These are phyloP conservation scores for Microthlaspi erraticum DNA, from an alignment of 345 rosid genomes.

Conservation along the genomic window DNA sequence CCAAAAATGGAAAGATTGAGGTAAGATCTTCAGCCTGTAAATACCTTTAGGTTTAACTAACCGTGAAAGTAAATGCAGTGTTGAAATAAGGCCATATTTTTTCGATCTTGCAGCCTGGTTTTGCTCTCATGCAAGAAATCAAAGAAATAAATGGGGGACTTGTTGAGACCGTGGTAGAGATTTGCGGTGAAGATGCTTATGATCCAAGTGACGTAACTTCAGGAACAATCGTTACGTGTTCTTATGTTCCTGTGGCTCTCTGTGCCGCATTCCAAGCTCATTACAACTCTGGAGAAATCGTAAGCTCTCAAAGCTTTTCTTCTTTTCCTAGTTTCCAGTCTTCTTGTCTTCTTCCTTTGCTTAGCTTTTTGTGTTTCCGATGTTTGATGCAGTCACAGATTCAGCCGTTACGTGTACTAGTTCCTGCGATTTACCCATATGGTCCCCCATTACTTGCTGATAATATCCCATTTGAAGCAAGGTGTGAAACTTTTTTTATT, in stretches of 20 bases:
- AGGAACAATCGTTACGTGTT: constrained; percentile 67
- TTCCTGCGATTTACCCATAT: constrained; percentile 69
- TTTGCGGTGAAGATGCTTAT: constrained; percentile 58
- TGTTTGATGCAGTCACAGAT: constrained; percentile 63
- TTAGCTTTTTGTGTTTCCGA: not conserved
- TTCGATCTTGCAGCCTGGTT: constrained; percentile 55
- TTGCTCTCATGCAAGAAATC: constrained; percentile 67
- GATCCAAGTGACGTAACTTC: constrained; percentile 52
- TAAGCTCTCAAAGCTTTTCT: constrained; percentile 35
- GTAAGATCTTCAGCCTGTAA: constrained; percentile 45
- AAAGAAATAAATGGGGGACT: constrained; percentile 68
- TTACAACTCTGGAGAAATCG: constrained; percentile 59
- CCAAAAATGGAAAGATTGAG: constrained; percentile 66
- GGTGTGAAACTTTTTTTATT: constrained; percentile 45
- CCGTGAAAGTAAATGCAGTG: not conserved
- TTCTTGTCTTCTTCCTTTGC: not conserved
- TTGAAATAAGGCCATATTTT: not conserved
- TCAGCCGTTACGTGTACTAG: constrained; percentile 71
- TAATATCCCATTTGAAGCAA: constrained; percentile 57
- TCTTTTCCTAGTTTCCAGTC: not conserved
- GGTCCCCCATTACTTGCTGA: constrained; percentile 70
- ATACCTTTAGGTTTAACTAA: not conserved
- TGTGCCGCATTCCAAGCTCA: constrained; percentile 60
- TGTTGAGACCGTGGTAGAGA: constrained; percentile 68
- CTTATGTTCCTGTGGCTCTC: constrained; percentile 70